phyloP scores from a whole-genome alignment of 345 rosid species.

The Citrus sinensis region DNA sequence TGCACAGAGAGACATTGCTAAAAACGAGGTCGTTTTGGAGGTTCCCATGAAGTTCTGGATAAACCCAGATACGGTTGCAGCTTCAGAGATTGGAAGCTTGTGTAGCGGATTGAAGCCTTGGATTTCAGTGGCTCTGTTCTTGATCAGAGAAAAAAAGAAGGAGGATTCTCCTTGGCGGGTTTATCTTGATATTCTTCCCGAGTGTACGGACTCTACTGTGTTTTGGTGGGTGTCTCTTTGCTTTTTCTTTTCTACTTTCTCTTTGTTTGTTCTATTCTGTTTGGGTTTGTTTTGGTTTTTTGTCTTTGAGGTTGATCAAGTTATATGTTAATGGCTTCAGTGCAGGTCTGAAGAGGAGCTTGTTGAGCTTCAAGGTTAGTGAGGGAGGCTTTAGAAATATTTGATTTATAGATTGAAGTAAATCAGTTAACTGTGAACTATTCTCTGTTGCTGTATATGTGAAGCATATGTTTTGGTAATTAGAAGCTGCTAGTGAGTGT shows the following conservation, averaged over 20 bases:
- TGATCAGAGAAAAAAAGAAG: constrained; percentile 67
- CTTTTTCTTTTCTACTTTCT: neutral
- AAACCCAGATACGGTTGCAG: constrained; percentile 71
- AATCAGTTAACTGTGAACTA: neutral
- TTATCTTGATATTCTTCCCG: constrained; percentile 81
- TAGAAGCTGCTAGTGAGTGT: neutral
- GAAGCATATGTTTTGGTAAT: neutral
- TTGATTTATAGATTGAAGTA: neutral
- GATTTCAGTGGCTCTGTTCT: constrained; percentile 79
- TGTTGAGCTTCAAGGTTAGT: constrained; percentile 78
- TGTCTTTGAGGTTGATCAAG: constrained; percentile 34
- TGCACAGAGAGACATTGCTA: constrained; percentile 64
- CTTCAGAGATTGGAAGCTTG: constrained; percentile 71
- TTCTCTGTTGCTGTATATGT: neutral
- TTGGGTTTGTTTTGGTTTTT: neutral
- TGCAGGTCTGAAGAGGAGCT: constrained; percentile 98
- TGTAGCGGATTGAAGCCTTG: constrained; percentile 85
- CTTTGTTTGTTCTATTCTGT: neutral
- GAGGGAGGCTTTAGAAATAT: neutral
- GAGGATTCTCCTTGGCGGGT: constrained; percentile 61
- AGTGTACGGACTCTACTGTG: constrained; percentile 70
- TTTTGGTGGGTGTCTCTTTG: constrained; percentile 66
- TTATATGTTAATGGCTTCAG: constrained; percentile 55
- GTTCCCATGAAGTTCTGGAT: constrained; percentile 80
- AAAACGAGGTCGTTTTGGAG: constrained; percentile 87